Conservation (phyloP, 202 grass and related monocot genomes). For the Elaeis oleifera region DNA sequence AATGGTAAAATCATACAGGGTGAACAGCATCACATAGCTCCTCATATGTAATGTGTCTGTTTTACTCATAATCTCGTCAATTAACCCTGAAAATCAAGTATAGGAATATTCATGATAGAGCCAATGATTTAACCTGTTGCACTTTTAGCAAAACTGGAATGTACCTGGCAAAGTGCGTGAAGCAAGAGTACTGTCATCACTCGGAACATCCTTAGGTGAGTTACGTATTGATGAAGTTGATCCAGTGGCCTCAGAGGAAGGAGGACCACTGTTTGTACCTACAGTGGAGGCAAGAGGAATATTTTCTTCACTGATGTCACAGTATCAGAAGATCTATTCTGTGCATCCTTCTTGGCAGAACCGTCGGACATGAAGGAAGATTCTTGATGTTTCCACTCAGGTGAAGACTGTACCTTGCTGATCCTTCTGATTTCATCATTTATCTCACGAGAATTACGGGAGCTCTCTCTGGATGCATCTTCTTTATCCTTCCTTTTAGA, state of each 20-base stretch:
- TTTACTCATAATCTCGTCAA: constrained; percentile 63
- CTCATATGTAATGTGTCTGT: constrained; percentile 57
- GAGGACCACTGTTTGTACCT: constrained; percentile 31
- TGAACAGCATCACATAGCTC: constrained; percentile 63
- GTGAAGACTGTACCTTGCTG: constrained; percentile 31
- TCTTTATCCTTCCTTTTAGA: constrained; percentile 85
- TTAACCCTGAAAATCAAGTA: constrained; percentile 57
- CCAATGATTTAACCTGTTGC: background rate
- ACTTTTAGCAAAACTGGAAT: constrained; percentile 22
- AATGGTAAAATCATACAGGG: constrained; percentile 39
- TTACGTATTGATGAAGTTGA: background rate
- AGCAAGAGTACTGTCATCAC: constrained; percentile 33
- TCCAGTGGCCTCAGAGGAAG: constrained; percentile 12
- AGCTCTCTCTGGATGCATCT: constrained; percentile 49
- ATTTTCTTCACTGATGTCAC: constrained; percentile 37
- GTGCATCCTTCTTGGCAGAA: constrained; percentile 40
- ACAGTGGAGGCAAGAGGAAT: constrained; percentile 39
- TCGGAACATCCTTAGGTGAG: constrained; percentile 20
- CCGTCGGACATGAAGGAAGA: constrained; percentile 29
- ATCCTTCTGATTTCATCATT: constrained; percentile 48
- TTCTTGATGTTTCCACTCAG: constrained; percentile 40
- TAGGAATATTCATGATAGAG: constrained; percentile 13
- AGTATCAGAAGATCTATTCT: constrained; percentile 44
- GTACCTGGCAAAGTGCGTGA: constrained; percentile 62
- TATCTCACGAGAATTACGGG: constrained; percentile 25